Conservation (phyloP, 1,284 basidiomycete species). For the Rhodotorula sp. region DNA sequence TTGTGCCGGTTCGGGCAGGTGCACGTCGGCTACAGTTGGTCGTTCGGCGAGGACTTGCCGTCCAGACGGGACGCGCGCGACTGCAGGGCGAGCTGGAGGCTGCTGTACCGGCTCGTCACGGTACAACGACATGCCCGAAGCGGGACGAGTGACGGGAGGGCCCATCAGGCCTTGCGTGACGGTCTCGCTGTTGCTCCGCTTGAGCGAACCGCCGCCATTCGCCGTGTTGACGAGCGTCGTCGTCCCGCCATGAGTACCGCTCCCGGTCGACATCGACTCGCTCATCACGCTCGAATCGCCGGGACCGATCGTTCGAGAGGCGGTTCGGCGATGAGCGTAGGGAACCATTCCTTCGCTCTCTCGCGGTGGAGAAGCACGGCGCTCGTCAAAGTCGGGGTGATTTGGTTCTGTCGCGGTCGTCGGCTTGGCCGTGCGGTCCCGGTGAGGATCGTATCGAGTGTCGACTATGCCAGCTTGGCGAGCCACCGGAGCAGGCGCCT, state of each 20-base stretch:
- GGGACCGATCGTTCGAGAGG: neutral
- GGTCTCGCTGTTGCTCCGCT: slow-evolving; percentile 28
- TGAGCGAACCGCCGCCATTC: slow-evolving; percentile 10
- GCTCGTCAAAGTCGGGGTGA: slow-evolving; percentile 21
- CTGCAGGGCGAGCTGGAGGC: neutral
- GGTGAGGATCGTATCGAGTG: slow-evolving; percentile 5
- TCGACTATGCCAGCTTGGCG: slow-evolving; percentile 1
- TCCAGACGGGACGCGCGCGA: slow-evolving; percentile 5
- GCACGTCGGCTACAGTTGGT: neutral
- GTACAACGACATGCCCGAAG: slow-evolving; percentile 23
- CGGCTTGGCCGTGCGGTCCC: slow-evolving; percentile 3
- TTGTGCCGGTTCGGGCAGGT: slow-evolving; percentile 1
- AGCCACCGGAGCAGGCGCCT: neutral
- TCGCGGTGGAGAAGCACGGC: neutral
- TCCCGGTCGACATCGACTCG: slow-evolving; percentile 2
- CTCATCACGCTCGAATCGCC: neutral
- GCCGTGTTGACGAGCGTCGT: slow-evolving; percentile 6
- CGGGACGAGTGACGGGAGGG: neutral
- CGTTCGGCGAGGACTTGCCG: neutral
- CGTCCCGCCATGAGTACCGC: slow-evolving; percentile 18
- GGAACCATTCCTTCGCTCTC: slow-evolving; percentile 26
- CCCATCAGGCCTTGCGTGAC: slow-evolving; percentile 17
- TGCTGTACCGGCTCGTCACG: slow-evolving; percentile 20
- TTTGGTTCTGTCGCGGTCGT: neutral
- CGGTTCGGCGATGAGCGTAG: slow-evolving; percentile 9